These are phyloP conservation scores for Cytospora piceicola DNA, from an alignment of 2,329 filamentous ascomycete genomes.

Conservation along the genomic window DNA sequence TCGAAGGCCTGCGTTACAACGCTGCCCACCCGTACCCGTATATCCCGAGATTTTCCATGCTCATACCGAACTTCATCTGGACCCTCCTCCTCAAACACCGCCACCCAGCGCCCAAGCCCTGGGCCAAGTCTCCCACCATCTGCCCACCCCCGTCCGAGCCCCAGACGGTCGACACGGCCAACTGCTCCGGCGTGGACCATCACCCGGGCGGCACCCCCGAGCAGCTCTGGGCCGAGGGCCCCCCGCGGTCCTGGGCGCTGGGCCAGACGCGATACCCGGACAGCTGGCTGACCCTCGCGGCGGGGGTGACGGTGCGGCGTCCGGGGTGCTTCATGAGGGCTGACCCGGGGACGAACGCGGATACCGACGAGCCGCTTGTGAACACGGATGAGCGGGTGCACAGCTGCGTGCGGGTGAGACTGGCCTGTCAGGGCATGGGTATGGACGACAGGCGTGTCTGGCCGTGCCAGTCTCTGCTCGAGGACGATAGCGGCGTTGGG, in stretches of 20 bases:
- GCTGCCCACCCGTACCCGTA: slow-evolving; percentile 41
- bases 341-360: slow-evolving; percentile 44
- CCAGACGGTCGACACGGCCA: slow-evolving; percentile 33
- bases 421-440: slow-evolving; percentile 37
- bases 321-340: slow-evolving; percentile 44
- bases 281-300: slow-evolving; percentile 35
- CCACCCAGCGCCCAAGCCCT: slow-evolving; percentile 30
- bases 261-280: slow-evolving; percentile 38
- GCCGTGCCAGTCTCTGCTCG: slow-evolving; percentile 37
- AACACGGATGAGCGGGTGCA: slow-evolving; percentile 46
- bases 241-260: slow-evolving; percentile 37
- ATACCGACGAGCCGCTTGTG: slow-evolving; percentile 41
- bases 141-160: slow-evolving; percentile 32
- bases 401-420: slow-evolving; percentile 37
- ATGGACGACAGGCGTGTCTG: slow-evolving; percentile 42
- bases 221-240: slow-evolving; percentile 32
- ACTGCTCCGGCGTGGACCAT: slow-evolving; percentile 37
- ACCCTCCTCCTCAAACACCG: slow-evolving; percentile 27
- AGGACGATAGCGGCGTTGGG: slow-evolving; percentile 13
- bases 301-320: slow-evolving; percentile 37
- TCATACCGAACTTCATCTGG: slow-evolving; percentile 30
- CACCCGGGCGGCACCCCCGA: slow-evolving; percentile 33
- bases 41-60: slow-evolving; percentile 29
- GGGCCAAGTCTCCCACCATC: slow-evolving; percentile 34
- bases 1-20: slow-evolving; percentile 38